phyloP scores from a whole-genome alignment of 1,284 basidiomycete genomes.

The Chalciporus sp. region DNA sequence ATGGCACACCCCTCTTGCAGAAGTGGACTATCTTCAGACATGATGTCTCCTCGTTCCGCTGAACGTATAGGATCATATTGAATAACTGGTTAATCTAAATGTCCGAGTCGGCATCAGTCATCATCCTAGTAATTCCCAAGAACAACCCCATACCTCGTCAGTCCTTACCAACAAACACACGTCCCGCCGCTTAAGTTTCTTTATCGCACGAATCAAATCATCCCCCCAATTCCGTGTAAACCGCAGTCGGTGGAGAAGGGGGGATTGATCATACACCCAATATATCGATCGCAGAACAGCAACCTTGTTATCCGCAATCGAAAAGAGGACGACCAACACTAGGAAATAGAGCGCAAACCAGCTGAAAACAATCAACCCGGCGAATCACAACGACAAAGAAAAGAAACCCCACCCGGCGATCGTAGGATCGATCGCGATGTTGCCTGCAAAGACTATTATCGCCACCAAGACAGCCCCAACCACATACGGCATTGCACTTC shows the following conservation, averaged over 20 bases:
- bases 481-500: constrained; percentile 43
- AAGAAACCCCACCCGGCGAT: constrained; percentile 50
- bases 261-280: constrained; percentile 66
- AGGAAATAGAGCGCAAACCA: constrained; percentile 65
- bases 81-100: constrained; percentile 63
- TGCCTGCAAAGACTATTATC: constrained; percentile 56
- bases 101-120: too few relatives aligned
- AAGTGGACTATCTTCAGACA: constrained; percentile 70
- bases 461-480: constrained; percentile 48
- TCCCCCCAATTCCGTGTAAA: constrained; percentile 44
- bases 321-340: constrained; percentile 49
- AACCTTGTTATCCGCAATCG: constrained; percentile 53
- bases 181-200: constrained; percentile 50
- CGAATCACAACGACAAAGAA: neutral
- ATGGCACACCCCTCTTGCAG: constrained; percentile 50
- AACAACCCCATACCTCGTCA: constrained; percentile 54
- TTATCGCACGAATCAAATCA: constrained; percentile 43
- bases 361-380: constrained; percentile 35
- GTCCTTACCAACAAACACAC: constrained; percentile 61
- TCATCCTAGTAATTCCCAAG: neutral
- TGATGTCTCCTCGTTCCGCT: constrained; percentile 66
- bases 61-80: constrained; percentile 65
- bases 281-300: constrained; percentile 53
- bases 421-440: constrained; percentile 55
- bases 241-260: constrained; percentile 43